Evolutionary conservation across 768 basidiomycete species (phyloP), one percentile per base, ranked within the genome.

Genomic region (Collybia sp.): DNA sequence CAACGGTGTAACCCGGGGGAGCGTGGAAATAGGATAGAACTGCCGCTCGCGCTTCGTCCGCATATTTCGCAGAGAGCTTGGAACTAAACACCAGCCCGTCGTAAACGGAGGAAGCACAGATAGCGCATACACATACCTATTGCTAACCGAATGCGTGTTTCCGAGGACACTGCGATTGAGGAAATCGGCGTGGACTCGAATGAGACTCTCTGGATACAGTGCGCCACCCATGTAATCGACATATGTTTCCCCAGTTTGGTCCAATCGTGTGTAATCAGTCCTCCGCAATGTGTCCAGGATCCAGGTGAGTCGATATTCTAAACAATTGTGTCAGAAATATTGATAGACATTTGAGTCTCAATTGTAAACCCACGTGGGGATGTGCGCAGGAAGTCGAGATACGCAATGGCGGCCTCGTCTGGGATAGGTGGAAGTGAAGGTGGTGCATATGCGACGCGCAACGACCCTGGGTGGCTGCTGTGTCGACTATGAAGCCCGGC

Each of bases 221-320:
- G 85, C 77, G 17, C 85, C 88, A 25, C 89, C 89, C 86, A 91
- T 91, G 52, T 86, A 91, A 57, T 92, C 89, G 49, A 89, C 83
- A 48, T 91, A 91, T 8, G 82, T 84, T 66, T 90, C 86, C 5
- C 79, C 79, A 8, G 68, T 66, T 11, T 72, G 74, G 49, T 82
- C 77, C 36, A 86, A 68, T 43, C 85, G 67, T 4, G 68, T 48
- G 52, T 77, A 85, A 60, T 88, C 84, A 0, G 73, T 80, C 51
- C 74, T 69, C 40, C 85, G 78, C 12, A 88, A 72, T 0, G 77
- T 72, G 55, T 88, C 86, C 45, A 88, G 59, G 46, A 82, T 82
- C 80, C 83, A 84, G 6, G 85, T 87, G 12, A 69, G 68, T 40
- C 73, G 72, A 53, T 85, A 88, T 61, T 85, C 82, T 61, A 68